These are phyloP conservation scores for Phoenix dactylifera DNA, from an alignment of 176 grass and related monocot species.

Conservation along the genomic window DNA sequence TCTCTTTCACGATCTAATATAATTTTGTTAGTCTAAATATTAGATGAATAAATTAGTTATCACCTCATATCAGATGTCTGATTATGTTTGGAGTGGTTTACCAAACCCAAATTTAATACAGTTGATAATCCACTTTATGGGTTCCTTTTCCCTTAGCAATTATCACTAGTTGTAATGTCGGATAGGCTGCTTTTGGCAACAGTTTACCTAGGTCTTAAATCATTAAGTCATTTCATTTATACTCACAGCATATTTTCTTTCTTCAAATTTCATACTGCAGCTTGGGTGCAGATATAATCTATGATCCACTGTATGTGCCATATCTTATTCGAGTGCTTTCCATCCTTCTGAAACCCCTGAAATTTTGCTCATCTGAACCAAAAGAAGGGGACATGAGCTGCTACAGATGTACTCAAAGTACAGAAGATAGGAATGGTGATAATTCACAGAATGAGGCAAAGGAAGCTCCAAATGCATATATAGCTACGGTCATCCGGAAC, in stretches of 20 bases:
- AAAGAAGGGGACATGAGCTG: not conserved
- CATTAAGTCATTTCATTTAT: not conserved
- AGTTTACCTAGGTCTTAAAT: too few relatives aligned
- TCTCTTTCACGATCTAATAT: too few relatives aligned
- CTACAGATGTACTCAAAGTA: too few relatives aligned
- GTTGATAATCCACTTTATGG: too few relatives aligned
- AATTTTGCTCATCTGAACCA: not conserved
- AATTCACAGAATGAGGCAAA: not conserved
- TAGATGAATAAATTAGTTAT: too few relatives aligned
- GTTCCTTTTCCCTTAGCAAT: too few relatives aligned
- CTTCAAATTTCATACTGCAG: conserved; percentile 16
- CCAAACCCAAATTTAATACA: too few relatives aligned
- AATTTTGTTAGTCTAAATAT: too few relatives aligned
- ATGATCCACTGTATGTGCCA: conserved; percentile 52
- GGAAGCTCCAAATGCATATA: conserved; percentile 47
- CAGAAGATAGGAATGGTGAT: conserved; percentile 7
- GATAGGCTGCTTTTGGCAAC: too few relatives aligned
- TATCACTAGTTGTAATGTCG: too few relatives aligned
- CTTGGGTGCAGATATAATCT: conserved; percentile 89
- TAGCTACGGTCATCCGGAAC: conserved; percentile 74
- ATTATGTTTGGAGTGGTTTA: too few relatives aligned
- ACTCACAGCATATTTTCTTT: not conserved
- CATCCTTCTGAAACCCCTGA: conserved; percentile 15
- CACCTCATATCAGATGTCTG: too few relatives aligned
- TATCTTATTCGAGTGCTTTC: conserved; percentile 63